Evolutionary conservation across 495 filamentous ascomycete species (phyloP).

Genomic region (Lichenothelia convexa): DNA sequence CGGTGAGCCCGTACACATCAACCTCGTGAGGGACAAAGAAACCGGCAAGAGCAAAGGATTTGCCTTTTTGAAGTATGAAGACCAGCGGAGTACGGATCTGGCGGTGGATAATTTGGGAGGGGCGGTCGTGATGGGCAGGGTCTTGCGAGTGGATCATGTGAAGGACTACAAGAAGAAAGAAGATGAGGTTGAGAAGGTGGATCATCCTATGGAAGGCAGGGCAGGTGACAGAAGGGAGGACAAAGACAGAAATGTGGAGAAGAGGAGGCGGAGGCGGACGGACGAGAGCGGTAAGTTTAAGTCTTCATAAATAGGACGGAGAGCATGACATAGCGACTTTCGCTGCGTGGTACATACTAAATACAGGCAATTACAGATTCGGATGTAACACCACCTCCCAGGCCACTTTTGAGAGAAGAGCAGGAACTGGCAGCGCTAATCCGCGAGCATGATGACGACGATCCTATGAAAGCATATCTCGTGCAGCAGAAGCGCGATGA

Average conservation of each 20-base stretch:
- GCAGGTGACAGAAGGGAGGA: conserved; percentile 22
- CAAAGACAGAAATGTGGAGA: conserved; percentile 19
- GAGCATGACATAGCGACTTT: too few relatives aligned
- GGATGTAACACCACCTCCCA: too few relatives aligned
- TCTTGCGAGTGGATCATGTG: conserved; percentile 79
- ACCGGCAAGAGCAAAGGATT: conserved; percentile 89
- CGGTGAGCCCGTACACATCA: conserved; percentile 81
- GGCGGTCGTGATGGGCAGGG: conserved; percentile 59
- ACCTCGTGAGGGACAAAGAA: conserved; percentile 83
- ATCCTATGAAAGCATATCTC: conserved; percentile 89
- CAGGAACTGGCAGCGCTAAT: conserved; percentile 58
- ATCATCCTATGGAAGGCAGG: conserved; percentile 4
- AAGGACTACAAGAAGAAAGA: conserved; percentile 80
- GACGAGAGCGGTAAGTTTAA: too few relatives aligned
- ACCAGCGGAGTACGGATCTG: conserved; percentile 87
- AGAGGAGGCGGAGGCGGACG: conserved; percentile 17
- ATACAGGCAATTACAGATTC: too few relatives aligned
- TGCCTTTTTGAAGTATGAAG: conserved; percentile 92
- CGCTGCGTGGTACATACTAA: too few relatives aligned
- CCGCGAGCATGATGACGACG: conserved; percentile 74
- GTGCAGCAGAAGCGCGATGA: conserved; percentile 81
- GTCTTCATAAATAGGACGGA: too few relatives aligned
- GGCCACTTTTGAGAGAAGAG: conserved; percentile 47
- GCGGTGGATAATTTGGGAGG: conserved; percentile 92
- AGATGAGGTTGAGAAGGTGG: conserved; percentile 36